These are phyloP conservation scores for Annulohypoxylon moriforme DNA, from an alignment of 495 filamentous ascomycete species.

Conservation along the genomic window DNA sequence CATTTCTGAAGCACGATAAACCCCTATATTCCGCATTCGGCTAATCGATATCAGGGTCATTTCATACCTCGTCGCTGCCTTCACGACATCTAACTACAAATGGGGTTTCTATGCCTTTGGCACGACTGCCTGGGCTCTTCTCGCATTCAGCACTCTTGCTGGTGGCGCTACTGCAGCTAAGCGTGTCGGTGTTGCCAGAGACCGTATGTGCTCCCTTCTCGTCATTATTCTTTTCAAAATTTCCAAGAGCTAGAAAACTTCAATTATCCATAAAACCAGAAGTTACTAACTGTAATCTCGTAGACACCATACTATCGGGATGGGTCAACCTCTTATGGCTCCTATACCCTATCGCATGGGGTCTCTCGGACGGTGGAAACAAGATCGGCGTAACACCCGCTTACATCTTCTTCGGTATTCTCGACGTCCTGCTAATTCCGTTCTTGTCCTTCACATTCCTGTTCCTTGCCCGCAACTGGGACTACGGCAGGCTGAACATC, in stretches of 20 bases:
- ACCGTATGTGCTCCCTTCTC: constrained; percentile 39
- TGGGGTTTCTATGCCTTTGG: constrained; percentile 65
- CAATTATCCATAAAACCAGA: not conserved
- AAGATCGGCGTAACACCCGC: constrained; percentile 52
- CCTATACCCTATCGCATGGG: constrained; percentile 61
- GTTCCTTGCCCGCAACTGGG: constrained; percentile 57
- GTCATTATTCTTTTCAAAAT: not conserved
- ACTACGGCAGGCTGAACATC: constrained; percentile 59
- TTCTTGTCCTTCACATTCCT: constrained; percentile 52
- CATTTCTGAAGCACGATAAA: not conserved
- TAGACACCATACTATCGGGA: constrained; percentile 53
- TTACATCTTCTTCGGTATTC: constrained; percentile 61
- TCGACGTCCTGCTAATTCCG: constrained; percentile 56
- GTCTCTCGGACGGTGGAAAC: constrained; percentile 61
- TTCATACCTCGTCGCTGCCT: constrained; percentile 57
- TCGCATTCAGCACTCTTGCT: constrained; percentile 50
- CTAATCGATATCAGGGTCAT: constrained; percentile 49
- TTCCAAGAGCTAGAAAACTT: not conserved
- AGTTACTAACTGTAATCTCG: constrained; percentile 10
- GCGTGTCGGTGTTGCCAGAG: constrained; percentile 51
- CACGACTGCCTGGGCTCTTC: constrained; percentile 50
- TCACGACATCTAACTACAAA: constrained; percentile 60
- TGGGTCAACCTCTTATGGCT: constrained; percentile 62
- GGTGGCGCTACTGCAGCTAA: constrained; percentile 46
- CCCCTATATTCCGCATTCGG: not conserved